These are phyloP conservation scores for Agrocybe chaxingu DNA, from an alignment of 768 basidiomycete species.

Conservation along the genomic window DNA sequence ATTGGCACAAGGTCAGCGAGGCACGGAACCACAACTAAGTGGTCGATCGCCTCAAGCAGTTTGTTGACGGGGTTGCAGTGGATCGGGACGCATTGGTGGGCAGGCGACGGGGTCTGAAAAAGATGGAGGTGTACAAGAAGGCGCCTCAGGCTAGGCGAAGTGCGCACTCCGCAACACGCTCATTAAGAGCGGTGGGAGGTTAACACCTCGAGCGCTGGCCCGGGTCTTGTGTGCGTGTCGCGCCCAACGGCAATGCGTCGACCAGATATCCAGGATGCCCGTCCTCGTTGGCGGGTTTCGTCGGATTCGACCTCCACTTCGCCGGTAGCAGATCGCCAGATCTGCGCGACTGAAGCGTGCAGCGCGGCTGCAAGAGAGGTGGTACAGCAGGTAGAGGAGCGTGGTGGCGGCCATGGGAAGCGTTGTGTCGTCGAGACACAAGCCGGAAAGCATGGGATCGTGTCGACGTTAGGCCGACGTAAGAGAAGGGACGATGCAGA, in stretches of 20 bases:
- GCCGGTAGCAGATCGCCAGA: slow-evolving; percentile 11
- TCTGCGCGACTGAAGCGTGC: slow-evolving; percentile 30
- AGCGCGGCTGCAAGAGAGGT: slow-evolving; percentile 57
- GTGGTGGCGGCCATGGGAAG: slow-evolving; percentile 24
- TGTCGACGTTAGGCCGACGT: slow-evolving; percentile 14
- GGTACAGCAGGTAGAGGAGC: slow-evolving; percentile 21
- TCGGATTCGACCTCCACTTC: slow-evolving; percentile 19
- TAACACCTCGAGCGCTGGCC: slow-evolving; percentile 52
- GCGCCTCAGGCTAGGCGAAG: slow-evolving; percentile 50
- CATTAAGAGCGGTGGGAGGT: slow-evolving; percentile 44
- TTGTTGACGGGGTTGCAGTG: slow-evolving; percentile 44
- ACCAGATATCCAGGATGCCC: slow-evolving; percentile 46
- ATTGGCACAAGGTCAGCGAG: slow-evolving; percentile 63
- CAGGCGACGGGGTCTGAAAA: slow-evolving; percentile 37
- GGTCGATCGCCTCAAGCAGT: slow-evolving; percentile 71
- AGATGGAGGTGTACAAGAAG: slow-evolving; percentile 52
- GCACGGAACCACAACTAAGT: slow-evolving; percentile 80
- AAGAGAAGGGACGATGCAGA: background rate
- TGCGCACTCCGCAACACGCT: slow-evolving; percentile 43
- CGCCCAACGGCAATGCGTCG: slow-evolving; percentile 43
- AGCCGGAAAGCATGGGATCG: slow-evolving; percentile 32
- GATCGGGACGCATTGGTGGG: slow-evolving; percentile 43
- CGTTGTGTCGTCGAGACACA: slow-evolving; percentile 25
- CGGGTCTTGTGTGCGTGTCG: slow-evolving; percentile 73
- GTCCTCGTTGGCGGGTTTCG: slow-evolving; percentile 41